A percentile compares a stretch with the other conserved stretches of the same genome.
These are phyloP conservation scores for Thymus quinquecostatus DNA, from an alignment of 257 asterid genomes.

Conservation along the genomic window DNA sequence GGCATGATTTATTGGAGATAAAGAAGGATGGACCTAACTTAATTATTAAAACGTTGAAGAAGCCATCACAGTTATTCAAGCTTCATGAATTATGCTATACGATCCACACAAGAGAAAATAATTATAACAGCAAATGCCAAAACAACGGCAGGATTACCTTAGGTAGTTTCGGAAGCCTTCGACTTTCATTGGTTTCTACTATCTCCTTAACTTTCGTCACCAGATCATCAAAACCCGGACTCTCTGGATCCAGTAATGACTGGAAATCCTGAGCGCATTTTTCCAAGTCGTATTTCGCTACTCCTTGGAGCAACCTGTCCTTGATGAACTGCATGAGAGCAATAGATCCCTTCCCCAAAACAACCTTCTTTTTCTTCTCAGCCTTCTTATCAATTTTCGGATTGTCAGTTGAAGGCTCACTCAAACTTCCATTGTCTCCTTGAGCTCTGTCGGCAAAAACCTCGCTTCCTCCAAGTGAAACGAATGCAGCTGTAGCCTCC, in stretches of 20 bases:
- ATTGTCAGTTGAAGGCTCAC: constrained; percentile 38
- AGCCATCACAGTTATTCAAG: constrained; percentile 8
- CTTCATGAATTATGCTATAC: background rate
- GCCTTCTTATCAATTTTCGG: constrained; percentile 46
- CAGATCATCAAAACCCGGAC: constrained; percentile 48
- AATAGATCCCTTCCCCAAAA: constrained; percentile 74
- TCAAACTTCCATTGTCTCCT: constrained; percentile 36
- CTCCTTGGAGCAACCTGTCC: constrained; percentile 51
- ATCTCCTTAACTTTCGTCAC: constrained; percentile 74
- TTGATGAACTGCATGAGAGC: constrained; percentile 70
- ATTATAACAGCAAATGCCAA: background rate
- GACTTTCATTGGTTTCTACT: constrained; percentile 86
- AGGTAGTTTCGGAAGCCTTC: constrained; percentile 93
- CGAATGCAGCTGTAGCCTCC: constrained; percentile 77
- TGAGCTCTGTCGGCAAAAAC: constrained; percentile 29
- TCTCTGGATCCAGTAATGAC: constrained; percentile 58
- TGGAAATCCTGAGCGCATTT: constrained; percentile 42
- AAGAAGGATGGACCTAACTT: background rate
- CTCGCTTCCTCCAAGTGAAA: constrained; percentile 63
- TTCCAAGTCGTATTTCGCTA: constrained; percentile 41
- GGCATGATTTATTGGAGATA: background rate
- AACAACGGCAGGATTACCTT: constrained; percentile 54
- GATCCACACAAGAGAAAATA: background rate
- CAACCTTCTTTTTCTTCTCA: constrained; percentile 74
- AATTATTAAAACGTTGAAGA: background rate